These are phyloP conservation scores for Auricularia sp. DNA, from an alignment of 768 basidiomycete species.

Conservation along the genomic window DNA sequence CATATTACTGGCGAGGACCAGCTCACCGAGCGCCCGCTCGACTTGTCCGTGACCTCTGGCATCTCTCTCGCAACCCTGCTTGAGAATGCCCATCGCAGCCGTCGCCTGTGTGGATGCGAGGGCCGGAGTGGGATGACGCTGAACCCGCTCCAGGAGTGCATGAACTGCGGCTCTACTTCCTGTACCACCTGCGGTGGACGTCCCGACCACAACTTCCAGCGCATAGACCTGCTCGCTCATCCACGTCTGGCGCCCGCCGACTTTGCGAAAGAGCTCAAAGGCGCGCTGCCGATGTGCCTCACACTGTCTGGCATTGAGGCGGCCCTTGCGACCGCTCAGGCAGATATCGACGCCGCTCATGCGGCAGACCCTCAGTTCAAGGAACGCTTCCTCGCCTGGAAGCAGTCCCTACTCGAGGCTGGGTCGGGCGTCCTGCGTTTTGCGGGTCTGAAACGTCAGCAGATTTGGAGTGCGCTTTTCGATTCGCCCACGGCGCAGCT, in stretches of 20 bases:
- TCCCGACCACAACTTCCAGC: conserved; percentile 70
- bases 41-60: conserved; percentile 47
- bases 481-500: conserved; percentile 59
- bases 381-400: conserved; percentile 58
- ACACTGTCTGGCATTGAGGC: conserved; percentile 33
- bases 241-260: conserved; percentile 59
- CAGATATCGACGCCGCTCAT: conserved; percentile 33
- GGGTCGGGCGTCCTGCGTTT: conserved; percentile 63
- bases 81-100: conserved; percentile 51
- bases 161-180: conserved; percentile 66
- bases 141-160: conserved; percentile 54
- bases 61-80: conserved; percentile 47
- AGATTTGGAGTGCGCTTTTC: conserved; percentile 76
- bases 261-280: conserved; percentile 71
- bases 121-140: conserved; percentile 71
- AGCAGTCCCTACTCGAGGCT: conserved; percentile 50
- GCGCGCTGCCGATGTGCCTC: conserved; percentile 79
- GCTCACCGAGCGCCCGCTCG: conserved; percentile 51
- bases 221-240: conserved; percentile 39
- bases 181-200: conserved; percentile 84
- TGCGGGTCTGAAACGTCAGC: conserved; percentile 76
- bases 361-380: conserved; percentile 36
- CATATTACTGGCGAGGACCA: conserved; percentile 65
- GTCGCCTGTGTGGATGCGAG: conserved; percentile 84
- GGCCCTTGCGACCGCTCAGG: conserved; percentile 42